phyloP scores from a whole-genome alignment of 1,284 basidiomycete genomes.

The Rhodotorula mucilaginosa region DNA sequence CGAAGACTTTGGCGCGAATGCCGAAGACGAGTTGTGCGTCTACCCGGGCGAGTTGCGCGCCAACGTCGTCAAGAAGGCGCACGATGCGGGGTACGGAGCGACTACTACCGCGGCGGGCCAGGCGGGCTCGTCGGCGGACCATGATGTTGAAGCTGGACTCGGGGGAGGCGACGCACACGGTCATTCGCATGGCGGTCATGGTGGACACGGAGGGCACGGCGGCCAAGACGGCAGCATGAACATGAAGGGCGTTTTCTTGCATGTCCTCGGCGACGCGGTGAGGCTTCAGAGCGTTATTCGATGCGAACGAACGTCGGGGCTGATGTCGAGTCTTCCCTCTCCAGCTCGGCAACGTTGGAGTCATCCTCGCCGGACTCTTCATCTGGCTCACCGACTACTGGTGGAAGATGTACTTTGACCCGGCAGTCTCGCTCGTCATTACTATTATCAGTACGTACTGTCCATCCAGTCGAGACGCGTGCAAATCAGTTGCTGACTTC shows the following conservation, averaged over 20 bases:
- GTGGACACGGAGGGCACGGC: slow-evolving; percentile 31
- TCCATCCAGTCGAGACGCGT: rapidly evolving
- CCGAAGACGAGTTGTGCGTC: slow-evolving; percentile 41
- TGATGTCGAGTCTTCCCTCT: neutral
- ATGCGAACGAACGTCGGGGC: neutral
- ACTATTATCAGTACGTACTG: slow-evolving; percentile 68
- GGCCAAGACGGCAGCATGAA: slow-evolving; percentile 65
- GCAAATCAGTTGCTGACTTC: neutral
- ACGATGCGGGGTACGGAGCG: slow-evolving; percentile 41
- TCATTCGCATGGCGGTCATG: slow-evolving; percentile 47
- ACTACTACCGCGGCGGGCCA: neutral
- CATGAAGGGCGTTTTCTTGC: slow-evolving; percentile 90
- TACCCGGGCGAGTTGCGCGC: slow-evolving; percentile 43
- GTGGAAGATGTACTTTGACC: slow-evolving; percentile 82
- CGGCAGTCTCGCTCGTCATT: slow-evolving; percentile 88
- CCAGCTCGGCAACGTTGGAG: slow-evolving; percentile 87
- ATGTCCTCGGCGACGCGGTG: slow-evolving; percentile 89
- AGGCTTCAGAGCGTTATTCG: slow-evolving; percentile 30
- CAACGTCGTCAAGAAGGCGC: slow-evolving; percentile 41
- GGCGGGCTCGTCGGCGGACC: neutral
- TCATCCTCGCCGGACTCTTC: slow-evolving; percentile 88
- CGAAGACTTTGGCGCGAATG: slow-evolving; percentile 17
- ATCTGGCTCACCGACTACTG: slow-evolving; percentile 79
- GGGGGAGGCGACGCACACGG: slow-evolving; percentile 30
- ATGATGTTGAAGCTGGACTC: neutral